Conservation (phyloP, 1,284 basidiomycete genomes). For the Athelia psychrophila region DNA sequence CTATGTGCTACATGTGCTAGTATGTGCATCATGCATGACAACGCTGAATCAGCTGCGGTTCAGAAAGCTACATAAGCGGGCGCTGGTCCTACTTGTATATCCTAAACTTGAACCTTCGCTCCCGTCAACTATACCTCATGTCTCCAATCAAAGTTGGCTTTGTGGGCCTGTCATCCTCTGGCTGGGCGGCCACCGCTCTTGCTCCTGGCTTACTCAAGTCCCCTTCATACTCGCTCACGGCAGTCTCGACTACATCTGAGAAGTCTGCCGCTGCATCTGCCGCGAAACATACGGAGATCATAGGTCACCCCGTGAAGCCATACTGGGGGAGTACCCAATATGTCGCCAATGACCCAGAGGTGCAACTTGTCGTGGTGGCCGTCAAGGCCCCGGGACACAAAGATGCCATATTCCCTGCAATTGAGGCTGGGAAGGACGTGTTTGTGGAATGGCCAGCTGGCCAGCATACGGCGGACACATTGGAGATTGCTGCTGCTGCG, state of each 20-base stretch:
- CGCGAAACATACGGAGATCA: conserved; percentile 19
- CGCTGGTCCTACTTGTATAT: conserved; percentile 50
- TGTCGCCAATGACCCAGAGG: conserved; percentile 29
- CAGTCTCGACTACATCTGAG: conserved; percentile 24
- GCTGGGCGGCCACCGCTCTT: conserved; percentile 26
- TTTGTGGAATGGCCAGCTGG: conserved; percentile 41
- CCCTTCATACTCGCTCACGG: conserved; percentile 20
- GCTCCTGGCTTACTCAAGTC: conserved; percentile 18
- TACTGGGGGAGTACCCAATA: conserved; percentile 24
- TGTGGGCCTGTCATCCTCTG: conserved; percentile 30
- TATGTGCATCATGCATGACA: too few species aligned
- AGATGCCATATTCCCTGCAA: conserved; percentile 23
- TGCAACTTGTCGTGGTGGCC: conserved; percentile 33
- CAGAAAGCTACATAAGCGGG: too few species aligned
- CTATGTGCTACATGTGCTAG: too few species aligned
- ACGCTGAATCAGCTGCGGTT: too few species aligned
- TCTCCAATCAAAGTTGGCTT: conserved; percentile 27
- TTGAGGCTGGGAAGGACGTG: conserved; percentile 33
- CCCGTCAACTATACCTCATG: conserved; percentile 13
- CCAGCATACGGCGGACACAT: conserved; percentile 22
- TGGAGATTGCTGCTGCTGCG: conserved; percentile 28
- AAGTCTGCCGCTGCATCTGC: conserved; percentile 23
- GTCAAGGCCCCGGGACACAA: conserved; percentile 29
- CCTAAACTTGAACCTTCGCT: conserved; percentile 12
- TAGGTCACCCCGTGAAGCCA: conserved; percentile 19